Conservation (phyloP, 352 stramenopile species). For the Sclerospora graminicola region DNA sequence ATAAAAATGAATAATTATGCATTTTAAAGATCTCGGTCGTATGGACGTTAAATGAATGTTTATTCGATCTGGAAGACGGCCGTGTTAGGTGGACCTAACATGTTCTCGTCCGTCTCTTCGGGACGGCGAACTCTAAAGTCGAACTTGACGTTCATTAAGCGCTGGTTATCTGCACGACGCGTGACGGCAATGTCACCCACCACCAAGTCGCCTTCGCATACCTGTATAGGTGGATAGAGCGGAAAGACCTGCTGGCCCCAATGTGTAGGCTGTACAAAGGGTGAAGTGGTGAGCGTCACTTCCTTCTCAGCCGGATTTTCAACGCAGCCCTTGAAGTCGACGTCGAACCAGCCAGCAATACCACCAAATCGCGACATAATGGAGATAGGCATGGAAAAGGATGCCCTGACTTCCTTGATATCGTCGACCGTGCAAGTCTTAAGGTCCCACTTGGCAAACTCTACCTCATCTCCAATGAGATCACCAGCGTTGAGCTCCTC, state of each 20-base stretch:
- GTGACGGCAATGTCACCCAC: conserved; percentile 62
- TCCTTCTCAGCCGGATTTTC: conserved; percentile 66
- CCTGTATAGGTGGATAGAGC: conserved; percentile 72
- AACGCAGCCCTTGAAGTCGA: conserved; percentile 93
- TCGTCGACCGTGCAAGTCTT: conserved; percentile 80
- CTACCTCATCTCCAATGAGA: conserved; percentile 76
- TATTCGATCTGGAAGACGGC: conserved; percentile 84
- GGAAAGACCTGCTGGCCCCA: conserved; percentile 85
- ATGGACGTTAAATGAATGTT: conserved; percentile 25
- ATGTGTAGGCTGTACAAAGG: conserved; percentile 83
- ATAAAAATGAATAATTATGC: conserved; percentile 4
- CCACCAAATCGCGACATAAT: conserved; percentile 87
- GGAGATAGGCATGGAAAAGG: conserved; percentile 73
- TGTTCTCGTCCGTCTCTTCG: conserved; percentile 43
- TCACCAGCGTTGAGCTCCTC: conserved; percentile 60
- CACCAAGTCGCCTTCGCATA: conserved; percentile 72
- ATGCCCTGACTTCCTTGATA: conserved; percentile 61
- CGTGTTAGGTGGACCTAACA: conserved; percentile 32
- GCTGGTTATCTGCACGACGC: conserved; percentile 77
- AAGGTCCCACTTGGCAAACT: conserved; percentile 75
- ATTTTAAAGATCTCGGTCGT: background rate
- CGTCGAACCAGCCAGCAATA: conserved; percentile 98
- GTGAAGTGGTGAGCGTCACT: conserved; percentile 87
- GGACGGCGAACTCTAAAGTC: conserved; percentile 59
- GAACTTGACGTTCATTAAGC: conserved; percentile 85